Evolutionary conservation across 441 rosid species (phyloP).

Genomic region (Geranium incanum): DNA sequence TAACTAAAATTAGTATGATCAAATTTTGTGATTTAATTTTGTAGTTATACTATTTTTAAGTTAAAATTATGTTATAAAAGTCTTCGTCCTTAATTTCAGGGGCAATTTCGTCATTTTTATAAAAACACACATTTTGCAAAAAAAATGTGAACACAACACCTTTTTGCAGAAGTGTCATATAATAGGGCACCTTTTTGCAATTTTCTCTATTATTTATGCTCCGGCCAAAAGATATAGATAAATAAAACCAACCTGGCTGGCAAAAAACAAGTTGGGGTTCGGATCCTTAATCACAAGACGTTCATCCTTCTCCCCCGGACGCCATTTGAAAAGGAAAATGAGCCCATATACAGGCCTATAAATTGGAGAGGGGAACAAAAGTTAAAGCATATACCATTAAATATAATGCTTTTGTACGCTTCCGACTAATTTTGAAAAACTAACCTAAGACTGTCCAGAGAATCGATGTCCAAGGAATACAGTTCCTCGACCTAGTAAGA

Average conservation of each 20-base stretch:
- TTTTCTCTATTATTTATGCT: neutral
- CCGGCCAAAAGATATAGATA: neutral
- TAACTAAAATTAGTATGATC: too few species aligned
- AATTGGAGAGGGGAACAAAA: conserved; percentile 13
- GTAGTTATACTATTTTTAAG: too few species aligned
- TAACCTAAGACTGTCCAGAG: conserved; percentile 76
- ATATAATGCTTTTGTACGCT: neutral
- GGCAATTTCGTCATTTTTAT: too few species aligned
- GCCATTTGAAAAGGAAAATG: conserved; percentile 97
- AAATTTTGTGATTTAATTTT: too few species aligned
- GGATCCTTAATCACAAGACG: conserved; percentile 74
- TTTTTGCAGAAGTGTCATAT: too few species aligned
- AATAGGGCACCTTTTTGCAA: too few species aligned
- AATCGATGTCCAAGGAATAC: conserved; percentile 85
- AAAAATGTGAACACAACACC: too few species aligned
- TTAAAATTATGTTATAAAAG: too few species aligned
- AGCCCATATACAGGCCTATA: conserved; percentile 85
- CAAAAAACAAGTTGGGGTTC: conserved; percentile 68
- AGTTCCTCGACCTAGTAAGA: conserved; percentile 76
- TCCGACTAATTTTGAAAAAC: conserved; percentile 14
- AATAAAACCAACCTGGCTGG: conserved; percentile 61
- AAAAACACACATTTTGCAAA: too few species aligned
- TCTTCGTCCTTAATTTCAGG: too few species aligned
- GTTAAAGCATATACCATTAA: neutral
- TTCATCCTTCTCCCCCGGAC: conserved; percentile 82